A percentile compares a stretch with the other conserved stretches of the same genome.
phyloP scores from a whole-genome alignment of 106 monocot species.

The Posidonia australis region DNA sequence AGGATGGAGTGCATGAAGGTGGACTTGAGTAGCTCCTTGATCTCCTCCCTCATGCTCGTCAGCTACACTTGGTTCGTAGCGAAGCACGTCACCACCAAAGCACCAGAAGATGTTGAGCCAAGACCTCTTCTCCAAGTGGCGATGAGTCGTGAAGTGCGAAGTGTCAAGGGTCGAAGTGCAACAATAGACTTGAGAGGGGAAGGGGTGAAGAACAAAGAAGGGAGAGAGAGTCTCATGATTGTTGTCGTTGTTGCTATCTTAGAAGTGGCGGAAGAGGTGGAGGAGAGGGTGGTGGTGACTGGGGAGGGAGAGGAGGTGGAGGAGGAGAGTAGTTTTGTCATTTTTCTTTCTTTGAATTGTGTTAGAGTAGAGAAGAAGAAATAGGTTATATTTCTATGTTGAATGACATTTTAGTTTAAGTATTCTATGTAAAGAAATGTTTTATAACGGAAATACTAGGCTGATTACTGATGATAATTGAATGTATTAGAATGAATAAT shows the following conservation, averaged over 20 bases:
- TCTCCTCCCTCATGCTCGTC: constrained; percentile 75
- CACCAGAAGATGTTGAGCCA: not conserved
- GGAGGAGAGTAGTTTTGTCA: constrained; percentile 6
- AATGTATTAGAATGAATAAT: no score
- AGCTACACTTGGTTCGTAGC: constrained; percentile 60
- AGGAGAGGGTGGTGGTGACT: constrained; percentile 14
- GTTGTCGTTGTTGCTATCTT: not conserved
- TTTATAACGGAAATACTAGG: no score
- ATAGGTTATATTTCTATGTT: no score
- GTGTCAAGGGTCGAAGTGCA: not conserved
- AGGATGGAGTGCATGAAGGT: constrained; percentile 75
- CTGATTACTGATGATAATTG: no score
- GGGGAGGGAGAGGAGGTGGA: constrained; percentile 12
- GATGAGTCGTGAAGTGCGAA: not conserved
- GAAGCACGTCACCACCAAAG: constrained; percentile 15
- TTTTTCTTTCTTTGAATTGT: not conserved
- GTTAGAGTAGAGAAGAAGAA: not conserved
- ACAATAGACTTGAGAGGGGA: not conserved
- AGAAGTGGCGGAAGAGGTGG: no score
- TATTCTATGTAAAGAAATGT: no score
- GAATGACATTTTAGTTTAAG: no score
- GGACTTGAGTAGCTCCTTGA: constrained; percentile 58
- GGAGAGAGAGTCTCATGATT: not conserved
- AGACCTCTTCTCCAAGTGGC: not conserved
- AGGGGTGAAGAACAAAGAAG: not conserved